phyloP scores from a whole-genome alignment of 352 stramenopile species.

The Globisporangium lucens region DNA sequence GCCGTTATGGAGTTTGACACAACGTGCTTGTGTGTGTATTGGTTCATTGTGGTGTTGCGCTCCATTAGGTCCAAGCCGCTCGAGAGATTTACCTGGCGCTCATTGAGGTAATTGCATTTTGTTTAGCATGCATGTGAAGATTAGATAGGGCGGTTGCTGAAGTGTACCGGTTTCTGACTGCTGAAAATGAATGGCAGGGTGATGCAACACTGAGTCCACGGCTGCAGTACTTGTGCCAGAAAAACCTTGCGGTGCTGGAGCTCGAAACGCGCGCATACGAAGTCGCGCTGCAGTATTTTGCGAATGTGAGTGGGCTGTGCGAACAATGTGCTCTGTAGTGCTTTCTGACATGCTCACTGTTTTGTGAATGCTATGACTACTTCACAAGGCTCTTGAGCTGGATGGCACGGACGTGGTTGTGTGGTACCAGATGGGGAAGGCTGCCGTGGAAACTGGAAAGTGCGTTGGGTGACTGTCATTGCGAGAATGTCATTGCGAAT shows the following conservation, averaged over 20 bases:
- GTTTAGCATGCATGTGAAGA: background rate
- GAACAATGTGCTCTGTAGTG: background rate
- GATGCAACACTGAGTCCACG: conserved; percentile 30
- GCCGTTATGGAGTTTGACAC: background rate
- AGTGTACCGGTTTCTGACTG: background rate
- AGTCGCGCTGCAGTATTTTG: conserved; percentile 43
- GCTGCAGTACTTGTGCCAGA: conserved; percentile 68
- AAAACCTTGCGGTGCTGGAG: conserved; percentile 63
- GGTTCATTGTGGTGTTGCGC: background rate
- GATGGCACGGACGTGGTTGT: conserved; percentile 75
- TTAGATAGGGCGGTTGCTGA: background rate
- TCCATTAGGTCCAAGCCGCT: conserved; percentile 25
- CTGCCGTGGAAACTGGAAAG: conserved; percentile 57
- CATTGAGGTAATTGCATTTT: conserved; percentile 18
- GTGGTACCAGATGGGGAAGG: conserved; percentile 66
- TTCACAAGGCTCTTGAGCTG: conserved; percentile 40
- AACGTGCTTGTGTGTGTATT: background rate
- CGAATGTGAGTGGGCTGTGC: conserved; percentile 22
- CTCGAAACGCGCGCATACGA: conserved; percentile 40
- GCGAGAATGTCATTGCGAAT: background rate
- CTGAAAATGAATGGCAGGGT: conserved; percentile 11
- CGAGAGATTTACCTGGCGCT: conserved; percentile 39
- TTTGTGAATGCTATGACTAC: background rate
- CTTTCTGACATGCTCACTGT: background rate
- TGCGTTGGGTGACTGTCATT: conserved; percentile 12